Conservation (phyloP, 2,329 filamentous ascomycete species). For the Diaporthe batatas region DNA sequence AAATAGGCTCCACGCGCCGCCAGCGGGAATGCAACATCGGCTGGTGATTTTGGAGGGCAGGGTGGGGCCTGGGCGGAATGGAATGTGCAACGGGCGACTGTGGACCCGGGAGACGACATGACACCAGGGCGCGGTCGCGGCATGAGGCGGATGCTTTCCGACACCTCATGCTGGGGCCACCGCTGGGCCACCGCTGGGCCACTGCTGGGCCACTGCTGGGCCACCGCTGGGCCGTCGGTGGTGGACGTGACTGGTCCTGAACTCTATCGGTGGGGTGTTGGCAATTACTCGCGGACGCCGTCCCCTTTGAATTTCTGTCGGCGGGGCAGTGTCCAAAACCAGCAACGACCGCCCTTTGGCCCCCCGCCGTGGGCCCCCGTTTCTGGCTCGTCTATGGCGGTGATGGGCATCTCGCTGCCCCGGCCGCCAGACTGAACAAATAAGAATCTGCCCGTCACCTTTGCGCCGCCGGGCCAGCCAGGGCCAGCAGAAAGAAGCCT, state of each 20-base stretch:
- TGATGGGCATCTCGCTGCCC: constrained; percentile 18
- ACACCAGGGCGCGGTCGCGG: constrained; percentile 19
- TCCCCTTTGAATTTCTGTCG: constrained; percentile 16
- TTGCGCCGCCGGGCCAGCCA: not conserved
- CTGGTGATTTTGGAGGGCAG: too few relatives aligned
- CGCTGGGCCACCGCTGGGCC: too few relatives aligned
- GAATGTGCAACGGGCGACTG: constrained; percentile 28
- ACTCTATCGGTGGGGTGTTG: constrained; percentile 31
- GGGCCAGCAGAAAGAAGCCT: not conserved
- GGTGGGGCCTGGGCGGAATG: not conserved
- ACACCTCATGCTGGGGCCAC: constrained; percentile 26
- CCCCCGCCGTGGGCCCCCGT: constrained; percentile 20
- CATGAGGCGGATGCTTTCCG: constrained; percentile 41
- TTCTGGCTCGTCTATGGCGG: constrained; percentile 31
- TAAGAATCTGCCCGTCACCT: constrained; percentile 34
- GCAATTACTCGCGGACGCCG: constrained; percentile 36
- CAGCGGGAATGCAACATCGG: constrained; percentile 7
- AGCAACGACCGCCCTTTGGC: constrained; percentile 33
- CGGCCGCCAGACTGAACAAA: constrained; percentile 16
- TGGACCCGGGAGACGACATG: constrained; percentile 17
- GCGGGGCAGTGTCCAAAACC: constrained; percentile 34
- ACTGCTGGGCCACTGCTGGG: not conserved
- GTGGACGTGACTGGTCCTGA: constrained; percentile 35
- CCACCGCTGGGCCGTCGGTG: too few relatives aligned
- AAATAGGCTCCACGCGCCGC: not conserved